Conservation (phyloP, 768 basidiomycete genomes). For the Lyophyllum atratum region DNA sequence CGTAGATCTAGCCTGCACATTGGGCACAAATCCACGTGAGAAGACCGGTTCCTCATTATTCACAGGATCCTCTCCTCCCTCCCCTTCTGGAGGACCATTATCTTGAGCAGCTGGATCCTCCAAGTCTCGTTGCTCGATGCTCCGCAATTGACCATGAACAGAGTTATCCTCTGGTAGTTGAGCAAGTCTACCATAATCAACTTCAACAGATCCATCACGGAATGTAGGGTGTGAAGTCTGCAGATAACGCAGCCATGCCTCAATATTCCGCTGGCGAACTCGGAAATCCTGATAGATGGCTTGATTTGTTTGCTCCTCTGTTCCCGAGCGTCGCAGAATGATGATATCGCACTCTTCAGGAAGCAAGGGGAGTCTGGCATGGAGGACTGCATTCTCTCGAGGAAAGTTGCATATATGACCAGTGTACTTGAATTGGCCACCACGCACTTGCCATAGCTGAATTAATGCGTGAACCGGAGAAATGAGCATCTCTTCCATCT, state of each 20-base stretch:
- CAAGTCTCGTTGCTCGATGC: slow-evolving; percentile 5
- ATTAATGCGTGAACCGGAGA: slow-evolving; percentile 4
- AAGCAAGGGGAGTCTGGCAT: background rate
- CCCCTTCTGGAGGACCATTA: slow-evolving; percentile 7
- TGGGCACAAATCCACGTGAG: background rate
- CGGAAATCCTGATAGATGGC: slow-evolving; percentile 9
- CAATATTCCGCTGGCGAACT: background rate
- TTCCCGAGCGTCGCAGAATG: background rate
- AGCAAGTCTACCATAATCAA: slow-evolving; percentile 6
- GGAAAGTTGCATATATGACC: slow-evolving; percentile 4
- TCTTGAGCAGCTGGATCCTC: slow-evolving; percentile 2
- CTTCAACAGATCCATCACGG: background rate
- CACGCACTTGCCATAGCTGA: slow-evolving; percentile 1
- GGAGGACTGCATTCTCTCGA: background rate
- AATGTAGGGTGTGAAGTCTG: background rate
- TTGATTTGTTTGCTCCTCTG: slow-evolving; percentile 3
- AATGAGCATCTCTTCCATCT: slow-evolving; percentile 9
- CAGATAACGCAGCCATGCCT: slow-evolving; percentile 2
- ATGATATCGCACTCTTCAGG: slow-evolving; percentile 9
- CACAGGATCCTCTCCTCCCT: background rate
- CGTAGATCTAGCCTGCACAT: background rate
- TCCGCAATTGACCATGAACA: slow-evolving; percentile 8
- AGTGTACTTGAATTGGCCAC: background rate
- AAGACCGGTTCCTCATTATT: slow-evolving; percentile 2
- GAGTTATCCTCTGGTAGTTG: slow-evolving; percentile 14